Conservation (phyloP, 768 basidiomycete genomes). For the Pholiota conissans region DNA sequence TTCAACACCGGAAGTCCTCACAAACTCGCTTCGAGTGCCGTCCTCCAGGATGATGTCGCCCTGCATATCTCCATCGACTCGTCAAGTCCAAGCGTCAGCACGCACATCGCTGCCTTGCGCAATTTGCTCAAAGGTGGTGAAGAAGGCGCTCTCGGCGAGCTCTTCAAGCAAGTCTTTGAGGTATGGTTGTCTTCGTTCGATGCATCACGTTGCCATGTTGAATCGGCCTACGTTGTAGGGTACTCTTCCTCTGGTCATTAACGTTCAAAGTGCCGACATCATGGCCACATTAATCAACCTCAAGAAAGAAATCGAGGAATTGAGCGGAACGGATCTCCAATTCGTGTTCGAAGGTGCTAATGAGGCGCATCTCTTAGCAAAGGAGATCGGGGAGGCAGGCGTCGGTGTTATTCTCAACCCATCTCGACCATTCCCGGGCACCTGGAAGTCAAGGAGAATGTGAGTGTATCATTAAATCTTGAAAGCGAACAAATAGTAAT, state of each 20-base stretch:
- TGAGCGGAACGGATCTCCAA: constrained; percentile 38
- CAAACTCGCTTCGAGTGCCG: constrained; percentile 54
- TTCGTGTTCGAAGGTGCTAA: constrained; percentile 57
- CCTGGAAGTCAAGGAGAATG: constrained; percentile 69
- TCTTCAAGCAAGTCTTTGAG: constrained; percentile 44
- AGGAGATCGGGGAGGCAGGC: constrained; percentile 63
- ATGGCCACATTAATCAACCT: constrained; percentile 66
- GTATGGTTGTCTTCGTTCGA: constrained; percentile 30
- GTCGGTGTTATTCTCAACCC: constrained; percentile 73
- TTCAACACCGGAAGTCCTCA: constrained; percentile 59
- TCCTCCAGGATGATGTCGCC: constrained; percentile 59
- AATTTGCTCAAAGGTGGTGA: constrained; percentile 43
- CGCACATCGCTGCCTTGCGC: constrained; percentile 64
- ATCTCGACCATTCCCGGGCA: constrained; percentile 63
- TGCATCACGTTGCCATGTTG: background rate
- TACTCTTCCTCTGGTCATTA: constrained; percentile 57
- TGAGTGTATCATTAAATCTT: constrained; percentile 32
- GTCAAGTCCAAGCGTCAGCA: constrained; percentile 54
- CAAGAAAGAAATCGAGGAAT: constrained; percentile 59
- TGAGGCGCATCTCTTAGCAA: constrained; percentile 74
- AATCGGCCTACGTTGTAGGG: constrained; percentile 34
- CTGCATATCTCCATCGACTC: constrained; percentile 59
- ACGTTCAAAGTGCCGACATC: constrained; percentile 64
- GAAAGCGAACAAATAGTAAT: background rate
- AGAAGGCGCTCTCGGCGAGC: constrained; percentile 37